These are phyloP conservation scores for Phytophthora sojae DNA, from an alignment of 352 stramenopile species.

Conservation along the genomic window DNA sequence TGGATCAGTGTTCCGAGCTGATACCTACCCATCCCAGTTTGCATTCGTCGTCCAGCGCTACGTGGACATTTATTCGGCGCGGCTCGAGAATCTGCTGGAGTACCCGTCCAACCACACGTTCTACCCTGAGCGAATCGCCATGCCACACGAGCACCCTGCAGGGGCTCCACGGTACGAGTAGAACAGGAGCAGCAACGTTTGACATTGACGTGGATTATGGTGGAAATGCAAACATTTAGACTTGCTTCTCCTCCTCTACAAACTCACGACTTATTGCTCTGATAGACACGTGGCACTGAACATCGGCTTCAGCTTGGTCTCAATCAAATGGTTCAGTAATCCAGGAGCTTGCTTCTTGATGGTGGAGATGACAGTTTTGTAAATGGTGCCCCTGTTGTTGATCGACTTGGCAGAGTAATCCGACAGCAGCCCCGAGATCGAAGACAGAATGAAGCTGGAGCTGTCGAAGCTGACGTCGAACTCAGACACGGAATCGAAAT, in stretches of 20 bases:
- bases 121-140: slow-evolving; percentile 74
- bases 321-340: slow-evolving; percentile 56
- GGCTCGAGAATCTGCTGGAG: slow-evolving; percentile 83
- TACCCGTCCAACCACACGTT: slow-evolving; percentile 89
- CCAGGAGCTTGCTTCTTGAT: slow-evolving; percentile 43
- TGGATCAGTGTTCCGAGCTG: slow-evolving; percentile 87
- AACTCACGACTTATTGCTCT: slow-evolving; percentile 3
- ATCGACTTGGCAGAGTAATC: slow-evolving; percentile 51
- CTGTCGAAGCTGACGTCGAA: slow-evolving; percentile 54
- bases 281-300: slow-evolving; percentile 56
- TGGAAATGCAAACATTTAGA: not conserved
- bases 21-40: slow-evolving; percentile 88
- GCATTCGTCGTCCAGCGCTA: slow-evolving; percentile 89
- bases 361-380: slow-evolving; percentile 42
- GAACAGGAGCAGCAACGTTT: not conserved
- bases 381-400: slow-evolving; percentile 63
- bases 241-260: not conserved
- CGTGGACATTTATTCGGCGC: slow-evolving; percentile 90
- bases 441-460: slow-evolving; percentile 39
- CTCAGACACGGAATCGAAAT: slow-evolving; percentile 49
- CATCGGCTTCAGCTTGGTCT: slow-evolving; percentile 36
- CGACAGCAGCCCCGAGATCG: slow-evolving; percentile 45
- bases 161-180: slow-evolving; percentile 8
- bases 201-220: not conserved
- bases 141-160: slow-evolving; percentile 63